Percentiles rank a stretch among this genome's conserved stretches.
Evolutionary conservation across 2,329 filamentous ascomycete genomes (phyloP).

Genomic region (Colletotrichum spinosum): DNA sequence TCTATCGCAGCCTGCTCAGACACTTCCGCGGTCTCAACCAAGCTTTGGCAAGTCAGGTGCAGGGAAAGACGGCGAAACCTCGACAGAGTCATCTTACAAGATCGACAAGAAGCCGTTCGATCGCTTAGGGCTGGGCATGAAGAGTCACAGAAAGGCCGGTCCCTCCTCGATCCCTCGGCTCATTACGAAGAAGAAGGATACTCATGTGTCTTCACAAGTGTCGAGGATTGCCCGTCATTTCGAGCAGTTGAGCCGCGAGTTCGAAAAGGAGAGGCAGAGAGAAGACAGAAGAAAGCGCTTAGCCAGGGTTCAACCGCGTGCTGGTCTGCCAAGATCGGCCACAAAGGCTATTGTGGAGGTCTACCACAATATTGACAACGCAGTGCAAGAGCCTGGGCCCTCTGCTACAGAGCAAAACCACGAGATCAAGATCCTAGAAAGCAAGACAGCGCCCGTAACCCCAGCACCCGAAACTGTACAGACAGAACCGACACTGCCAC

Average conservation of each 20-base stretch:
- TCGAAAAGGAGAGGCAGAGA: constrained; percentile 91
- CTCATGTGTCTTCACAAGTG: constrained; percentile 88
- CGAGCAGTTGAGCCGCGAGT: constrained; percentile 95
- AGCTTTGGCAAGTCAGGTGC: constrained; percentile 54
- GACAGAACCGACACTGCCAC: constrained; percentile 39
- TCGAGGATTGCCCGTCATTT: constrained; percentile 95
- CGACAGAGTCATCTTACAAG: constrained; percentile 56
- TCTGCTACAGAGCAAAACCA: constrained; percentile 63
- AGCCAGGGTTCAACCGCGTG: constrained; percentile 79
- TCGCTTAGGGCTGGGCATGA: constrained; percentile 75
- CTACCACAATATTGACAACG: constrained; percentile 92
- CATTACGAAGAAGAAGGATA: constrained; percentile 78
- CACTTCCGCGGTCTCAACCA: constrained; percentile 59
- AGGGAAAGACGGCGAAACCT: constrained; percentile 48
- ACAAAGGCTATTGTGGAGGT: constrained; percentile 98
- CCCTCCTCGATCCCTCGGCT: constrained; percentile 91
- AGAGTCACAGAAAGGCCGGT: constrained; percentile 65
- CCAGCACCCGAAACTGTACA: constrained; percentile 25
- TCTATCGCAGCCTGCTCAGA: constrained; percentile 62
- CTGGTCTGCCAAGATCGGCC: constrained; percentile 85
- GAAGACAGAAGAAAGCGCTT: constrained; percentile 82
- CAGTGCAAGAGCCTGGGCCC: constrained; percentile 82
- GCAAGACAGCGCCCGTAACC: constrained; percentile 30
- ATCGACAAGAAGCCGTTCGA: constrained; percentile 83
- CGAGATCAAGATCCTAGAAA: constrained; percentile 32